Percentiles rank a stretch among this genome's conserved stretches.
phyloP scores from a whole-genome alignment of 805 yeast genomes.

The Sungouiella thailandica region DNA sequence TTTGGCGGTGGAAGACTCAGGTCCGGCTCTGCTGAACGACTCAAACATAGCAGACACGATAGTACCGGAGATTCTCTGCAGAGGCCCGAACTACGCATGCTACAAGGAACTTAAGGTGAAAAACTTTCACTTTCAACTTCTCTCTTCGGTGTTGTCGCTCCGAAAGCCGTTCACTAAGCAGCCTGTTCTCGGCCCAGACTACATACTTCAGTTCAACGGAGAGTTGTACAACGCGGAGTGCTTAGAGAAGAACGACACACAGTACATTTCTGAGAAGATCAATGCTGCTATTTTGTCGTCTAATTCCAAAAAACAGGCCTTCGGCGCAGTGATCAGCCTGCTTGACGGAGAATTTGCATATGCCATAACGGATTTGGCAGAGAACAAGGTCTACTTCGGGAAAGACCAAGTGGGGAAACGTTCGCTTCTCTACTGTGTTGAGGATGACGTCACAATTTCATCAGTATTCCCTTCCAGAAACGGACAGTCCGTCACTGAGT shows the following conservation, averaged over 20 bases:
- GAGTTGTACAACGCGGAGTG: constrained; percentile 71
- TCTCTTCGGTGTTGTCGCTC: constrained; percentile 75
- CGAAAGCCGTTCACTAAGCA: constrained; percentile 77
- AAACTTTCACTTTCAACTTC: constrained; percentile 26
- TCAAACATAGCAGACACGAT: neutral
- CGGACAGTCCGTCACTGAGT: constrained; percentile 41
- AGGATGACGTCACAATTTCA: constrained; percentile 32
- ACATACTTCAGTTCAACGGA: constrained; percentile 77
- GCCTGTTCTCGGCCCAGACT: constrained; percentile 43
- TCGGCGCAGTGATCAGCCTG: constrained; percentile 35
- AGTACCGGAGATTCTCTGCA: constrained; percentile 31
- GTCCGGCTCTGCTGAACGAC: constrained; percentile 37
- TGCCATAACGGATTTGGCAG: constrained; percentile 42
- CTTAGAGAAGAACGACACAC: constrained; percentile 56
- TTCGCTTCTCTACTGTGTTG: constrained; percentile 51
- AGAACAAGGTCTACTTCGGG: constrained; percentile 59
- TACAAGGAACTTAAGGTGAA: constrained; percentile 10
- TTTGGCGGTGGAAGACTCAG: constrained; percentile 8
- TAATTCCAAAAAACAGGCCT: constrained; percentile 20
- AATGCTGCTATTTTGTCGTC: constrained; percentile 9
- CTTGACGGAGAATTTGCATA: constrained; percentile 85
- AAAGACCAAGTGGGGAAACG: constrained; percentile 81
- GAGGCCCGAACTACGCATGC: constrained; percentile 60
- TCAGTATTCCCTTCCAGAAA: constrained; percentile 21
- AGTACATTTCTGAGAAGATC: constrained; percentile 41